Conservation (phyloP, 139 green algal species). For the Chlorella sp. region DNA sequence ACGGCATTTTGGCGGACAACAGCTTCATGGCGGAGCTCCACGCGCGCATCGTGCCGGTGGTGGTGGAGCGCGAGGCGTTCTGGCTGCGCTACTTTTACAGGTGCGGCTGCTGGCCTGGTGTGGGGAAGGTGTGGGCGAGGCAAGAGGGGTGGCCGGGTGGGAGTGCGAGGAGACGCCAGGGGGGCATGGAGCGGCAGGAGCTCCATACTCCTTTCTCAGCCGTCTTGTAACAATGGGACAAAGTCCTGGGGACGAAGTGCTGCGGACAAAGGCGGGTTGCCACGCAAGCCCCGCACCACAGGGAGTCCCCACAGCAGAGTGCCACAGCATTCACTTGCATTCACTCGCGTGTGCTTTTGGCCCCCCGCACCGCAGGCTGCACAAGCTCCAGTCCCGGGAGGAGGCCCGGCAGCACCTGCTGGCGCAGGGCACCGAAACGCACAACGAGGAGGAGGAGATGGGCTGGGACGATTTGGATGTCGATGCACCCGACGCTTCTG, state of each 20-base stretch:
- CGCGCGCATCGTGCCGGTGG: conserved; percentile 77
- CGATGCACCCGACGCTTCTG: neutral
- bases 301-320: no score
- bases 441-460: conserved; percentile 44
- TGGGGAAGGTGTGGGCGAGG: neutral
- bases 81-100: conserved; percentile 94
- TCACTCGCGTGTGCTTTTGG: neutral
- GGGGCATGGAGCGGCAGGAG: neutral
- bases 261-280: no score
- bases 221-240: neutral
- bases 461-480: conserved; percentile 34
- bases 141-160: neutral
- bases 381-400: conserved; percentile 59
- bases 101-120: conserved; percentile 17
- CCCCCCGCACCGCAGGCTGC: conserved; percentile 30
- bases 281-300: no score
- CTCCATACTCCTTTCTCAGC: neutral
- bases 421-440: conserved; percentile 32
- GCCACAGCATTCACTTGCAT: neutral
- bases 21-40: conserved; percentile 71
- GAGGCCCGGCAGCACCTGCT: conserved; percentile 50
- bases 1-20: conserved; percentile 30
- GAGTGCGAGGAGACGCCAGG: neutral
- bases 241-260: neutral
- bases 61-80: conserved; percentile 88